Base-by-base conservation (phyloP, 805 yeast genomes). In the Saccharomycopsis selenospora region DNA sequence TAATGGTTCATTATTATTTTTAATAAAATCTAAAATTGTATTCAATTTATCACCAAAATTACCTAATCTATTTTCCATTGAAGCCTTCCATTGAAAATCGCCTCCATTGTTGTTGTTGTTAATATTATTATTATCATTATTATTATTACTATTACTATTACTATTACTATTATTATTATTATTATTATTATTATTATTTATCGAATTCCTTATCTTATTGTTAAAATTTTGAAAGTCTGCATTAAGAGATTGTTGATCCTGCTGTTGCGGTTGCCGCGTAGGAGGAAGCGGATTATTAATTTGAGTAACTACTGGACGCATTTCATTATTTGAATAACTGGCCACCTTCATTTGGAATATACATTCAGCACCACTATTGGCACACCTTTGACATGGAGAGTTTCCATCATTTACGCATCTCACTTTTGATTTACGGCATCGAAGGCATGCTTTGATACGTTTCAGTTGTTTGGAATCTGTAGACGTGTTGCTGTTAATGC, bases 361-460 rank as follows among this genome's bases (percentile, higher is more conserved):
- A 56, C 88, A 82, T 41, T 71, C 73, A 25, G 75, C 67, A 14
- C 76, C 76, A 17, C 66, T 70, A 33, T 71, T 69, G 13, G 67
- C 54, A 59, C 89, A 82, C 49, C 85, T 59, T 52, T 72, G 75
- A 59, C 89, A 82, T 1, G 82, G 80, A 46, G 74, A 62, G 2
- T 61, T 55, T 2, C 65, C 67, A 4, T 66, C 56, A 56, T 78
- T 78, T 33, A 70, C 71, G 56, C 89, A 82, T 60, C 73, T 79
- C 24, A 81, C 80, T 61, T 82, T 82, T 20, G 82, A 69, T 57
- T 69, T 69, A 48, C 84, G 72, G 59, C 89, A 82, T 56, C 71
- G 69, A 22, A 76, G 68, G 60, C 89, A 82, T 3, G 88, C 87
- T 57, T 76, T 79, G 30, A 62, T 62, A 42, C 72, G 54, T 47